These are phyloP conservation scores for Vitis amurensis DNA, from an alignment of 164 flowering plant genomes.

Conservation along the genomic window DNA sequence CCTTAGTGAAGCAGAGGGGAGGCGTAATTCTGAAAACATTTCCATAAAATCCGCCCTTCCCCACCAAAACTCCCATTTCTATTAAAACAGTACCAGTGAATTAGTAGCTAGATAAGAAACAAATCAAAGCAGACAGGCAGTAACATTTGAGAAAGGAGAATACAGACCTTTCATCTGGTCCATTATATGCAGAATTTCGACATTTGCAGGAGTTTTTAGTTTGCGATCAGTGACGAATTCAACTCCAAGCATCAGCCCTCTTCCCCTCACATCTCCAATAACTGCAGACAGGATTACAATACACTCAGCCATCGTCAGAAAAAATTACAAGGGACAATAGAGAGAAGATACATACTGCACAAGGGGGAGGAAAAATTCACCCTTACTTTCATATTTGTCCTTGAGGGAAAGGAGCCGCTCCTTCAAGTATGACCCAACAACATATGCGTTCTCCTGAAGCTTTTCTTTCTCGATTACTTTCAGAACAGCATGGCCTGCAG, in stretches of 20 bases:
- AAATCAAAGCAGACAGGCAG: background rate
- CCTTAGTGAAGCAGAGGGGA: constrained; percentile 92
- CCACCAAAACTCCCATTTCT: constrained; percentile 87
- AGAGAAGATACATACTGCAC: background rate
- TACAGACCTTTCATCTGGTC: constrained; percentile 86
- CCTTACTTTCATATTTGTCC: constrained; percentile 79
- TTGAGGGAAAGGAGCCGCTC: constrained; percentile 60
- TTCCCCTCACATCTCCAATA: constrained; percentile 94
- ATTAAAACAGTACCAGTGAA: background rate
- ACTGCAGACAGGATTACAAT: constrained; percentile 38
- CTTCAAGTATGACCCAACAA: constrained; percentile 78
- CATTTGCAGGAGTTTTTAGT: constrained; percentile 81
- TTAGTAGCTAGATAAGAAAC: background rate
- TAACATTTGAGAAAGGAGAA: constrained; percentile 1
- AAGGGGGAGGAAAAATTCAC: background rate
- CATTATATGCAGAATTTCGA: constrained; percentile 77
- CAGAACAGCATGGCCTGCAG: constrained; percentile 90
- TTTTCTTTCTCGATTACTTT: constrained; percentile 82
- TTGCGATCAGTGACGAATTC: constrained; percentile 86
- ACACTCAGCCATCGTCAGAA: background rate
- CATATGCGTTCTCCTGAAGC: constrained; percentile 76
- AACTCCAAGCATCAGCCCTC: constrained; percentile 89
- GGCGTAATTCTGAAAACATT: constrained; percentile 95
- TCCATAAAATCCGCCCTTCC: constrained; percentile 89
- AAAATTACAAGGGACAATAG: background rate